Percentiles rank a stretch among this genome's conserved stretches.
phyloP scores from a whole-genome alignment of 2,329 filamentous ascomycete species.

The Sarocladiaceae sp. region DNA sequence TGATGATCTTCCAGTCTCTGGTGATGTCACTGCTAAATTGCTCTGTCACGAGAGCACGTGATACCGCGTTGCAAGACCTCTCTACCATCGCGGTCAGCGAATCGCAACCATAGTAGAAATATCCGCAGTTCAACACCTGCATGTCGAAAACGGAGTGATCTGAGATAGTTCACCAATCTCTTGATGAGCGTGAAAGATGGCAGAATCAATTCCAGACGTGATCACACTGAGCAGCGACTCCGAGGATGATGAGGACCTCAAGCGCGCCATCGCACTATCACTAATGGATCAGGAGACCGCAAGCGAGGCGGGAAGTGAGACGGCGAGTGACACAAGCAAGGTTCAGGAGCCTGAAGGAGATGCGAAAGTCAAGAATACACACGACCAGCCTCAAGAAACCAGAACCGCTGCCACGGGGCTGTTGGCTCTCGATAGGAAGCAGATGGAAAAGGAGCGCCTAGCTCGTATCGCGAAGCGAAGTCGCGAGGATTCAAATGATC shows the following conservation, averaged over 20 bases:
- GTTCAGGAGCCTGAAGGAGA: not conserved
- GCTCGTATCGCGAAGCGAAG: slow-evolving; percentile 57
- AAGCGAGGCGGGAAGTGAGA: too few relatives aligned
- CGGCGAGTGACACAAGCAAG: too few relatives aligned
- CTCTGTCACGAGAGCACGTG: slow-evolving; percentile 19
- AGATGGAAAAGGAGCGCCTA: slow-evolving; percentile 81
- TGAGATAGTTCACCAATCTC: too few relatives aligned
- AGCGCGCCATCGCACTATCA: slow-evolving; percentile 54
- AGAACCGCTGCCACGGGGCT: slow-evolving; percentile 26
- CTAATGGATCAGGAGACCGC: slow-evolving; percentile 27
- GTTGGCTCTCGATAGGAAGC: slow-evolving; percentile 62
- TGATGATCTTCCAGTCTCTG: not conserved
- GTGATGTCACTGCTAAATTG: slow-evolving; percentile 3
- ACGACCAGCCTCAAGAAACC: not conserved
- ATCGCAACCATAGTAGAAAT: too few relatives aligned
- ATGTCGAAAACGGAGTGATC: too few relatives aligned
- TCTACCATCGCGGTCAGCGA: not conserved
- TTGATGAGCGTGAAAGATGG: slow-evolving; percentile 18
- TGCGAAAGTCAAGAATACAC: not conserved
- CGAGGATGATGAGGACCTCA: slow-evolving; percentile 54
- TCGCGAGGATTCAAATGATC: slow-evolving; percentile 16
- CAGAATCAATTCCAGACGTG: slow-evolving; percentile 16
- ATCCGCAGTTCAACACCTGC: not conserved
- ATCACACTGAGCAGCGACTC: slow-evolving; percentile 24
- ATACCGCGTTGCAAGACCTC: slow-evolving; percentile 17